Evolutionary conservation across 306 rosid species (phyloP).

Genomic region (Trifolium repens): DNA sequence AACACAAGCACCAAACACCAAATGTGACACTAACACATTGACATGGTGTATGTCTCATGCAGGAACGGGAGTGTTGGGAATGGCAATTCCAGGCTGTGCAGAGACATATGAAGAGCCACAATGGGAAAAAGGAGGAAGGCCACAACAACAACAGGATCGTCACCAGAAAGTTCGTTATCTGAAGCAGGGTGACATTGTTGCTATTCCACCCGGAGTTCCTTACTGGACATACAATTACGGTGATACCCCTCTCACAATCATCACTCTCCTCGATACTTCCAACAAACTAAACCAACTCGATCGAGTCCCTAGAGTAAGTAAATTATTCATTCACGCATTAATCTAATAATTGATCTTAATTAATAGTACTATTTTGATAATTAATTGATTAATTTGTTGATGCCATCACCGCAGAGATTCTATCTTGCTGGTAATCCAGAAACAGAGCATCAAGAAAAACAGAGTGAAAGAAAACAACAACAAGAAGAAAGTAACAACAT

Average conservation of each 20-base stretch:
- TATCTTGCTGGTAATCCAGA: slow-evolving; percentile 44
- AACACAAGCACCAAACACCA: too few relatives aligned
- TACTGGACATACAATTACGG: slow-evolving; percentile 44
- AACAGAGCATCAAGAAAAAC: background rate
- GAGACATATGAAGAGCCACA: slow-evolving; percentile 36
- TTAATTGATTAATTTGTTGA: background rate
- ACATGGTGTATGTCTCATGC: background rate
- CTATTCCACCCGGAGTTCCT: slow-evolving; percentile 40
- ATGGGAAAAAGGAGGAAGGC: background rate
- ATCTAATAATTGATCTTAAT: background rate
- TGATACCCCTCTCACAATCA: slow-evolving; percentile 24
- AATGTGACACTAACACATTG: too few relatives aligned
- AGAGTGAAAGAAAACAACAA: background rate
- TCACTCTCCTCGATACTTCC: slow-evolving; percentile 35
- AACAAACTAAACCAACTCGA: slow-evolving; percentile 36
- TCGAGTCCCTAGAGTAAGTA: slow-evolving; percentile 31
- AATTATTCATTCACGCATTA: background rate
- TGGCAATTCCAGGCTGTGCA: slow-evolving; percentile 34
- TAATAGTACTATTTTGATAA: background rate
- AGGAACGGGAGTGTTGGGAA: slow-evolving; percentile 33
- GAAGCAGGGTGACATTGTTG: slow-evolving; percentile 36
- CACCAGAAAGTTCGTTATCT: slow-evolving; percentile 40
- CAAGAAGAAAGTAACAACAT: slow-evolving; percentile 13
- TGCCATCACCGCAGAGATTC: slow-evolving; percentile 27
- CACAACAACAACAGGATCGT: slow-evolving; percentile 9